Conservation (phyloP, 148 eudicot genomes). For the Arbutus unedo region DNA sequence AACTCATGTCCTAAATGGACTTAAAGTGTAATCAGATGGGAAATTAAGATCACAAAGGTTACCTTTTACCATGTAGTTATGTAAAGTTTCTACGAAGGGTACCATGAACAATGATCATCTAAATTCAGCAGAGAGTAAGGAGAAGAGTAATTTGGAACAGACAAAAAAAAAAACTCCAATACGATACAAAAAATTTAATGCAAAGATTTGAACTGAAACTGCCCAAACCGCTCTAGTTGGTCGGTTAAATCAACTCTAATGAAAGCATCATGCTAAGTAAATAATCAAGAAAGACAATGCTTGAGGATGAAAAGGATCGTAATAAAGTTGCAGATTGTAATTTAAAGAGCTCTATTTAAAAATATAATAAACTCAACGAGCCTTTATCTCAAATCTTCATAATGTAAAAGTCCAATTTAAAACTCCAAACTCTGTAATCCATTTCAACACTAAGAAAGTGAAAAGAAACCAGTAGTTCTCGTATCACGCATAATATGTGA, state of each 20-base stretch:
- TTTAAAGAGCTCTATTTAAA: neutral
- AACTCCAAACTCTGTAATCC: neutral
- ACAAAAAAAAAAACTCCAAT: neutral
- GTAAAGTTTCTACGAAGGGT: neutral
- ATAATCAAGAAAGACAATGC: neutral
- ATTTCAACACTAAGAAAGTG: neutral
- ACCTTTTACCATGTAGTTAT: neutral
- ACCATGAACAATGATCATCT: neutral
- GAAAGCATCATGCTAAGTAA: neutral
- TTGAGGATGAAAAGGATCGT: too few species aligned
- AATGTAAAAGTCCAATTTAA: neutral
- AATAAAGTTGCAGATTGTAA: neutral
- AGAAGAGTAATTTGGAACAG: neutral
- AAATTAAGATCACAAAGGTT: too few species aligned
- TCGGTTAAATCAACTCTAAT: neutral
- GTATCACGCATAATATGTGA: neutral
- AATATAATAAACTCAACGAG: neutral
- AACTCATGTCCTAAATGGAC: neutral
- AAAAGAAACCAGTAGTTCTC: neutral
- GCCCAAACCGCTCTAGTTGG: neutral
- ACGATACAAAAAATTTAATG: neutral
- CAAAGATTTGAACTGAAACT: neutral
- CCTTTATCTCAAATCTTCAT: neutral
- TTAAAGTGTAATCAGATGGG: too few species aligned
- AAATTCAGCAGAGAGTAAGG: neutral